Percentiles rank a stretch among this genome's conserved stretches.
These are phyloP conservation scores for Scytalidium sp. DNA, from an alignment of 2,329 filamentous ascomycete species.

Conservation along the genomic window DNA sequence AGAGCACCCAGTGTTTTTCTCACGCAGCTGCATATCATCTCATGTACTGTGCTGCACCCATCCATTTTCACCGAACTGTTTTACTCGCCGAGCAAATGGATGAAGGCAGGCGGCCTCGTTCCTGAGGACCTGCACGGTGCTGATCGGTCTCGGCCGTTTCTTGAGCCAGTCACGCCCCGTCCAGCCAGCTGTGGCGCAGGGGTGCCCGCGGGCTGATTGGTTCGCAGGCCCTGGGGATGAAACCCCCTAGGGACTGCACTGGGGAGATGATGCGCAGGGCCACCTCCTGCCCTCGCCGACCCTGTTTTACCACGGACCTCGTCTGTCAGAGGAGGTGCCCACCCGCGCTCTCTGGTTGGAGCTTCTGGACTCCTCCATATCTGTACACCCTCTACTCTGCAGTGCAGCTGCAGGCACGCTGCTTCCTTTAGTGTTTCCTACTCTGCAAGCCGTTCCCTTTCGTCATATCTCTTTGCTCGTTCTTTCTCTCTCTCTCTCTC, in stretches of 20 bases:
- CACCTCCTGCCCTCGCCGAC: not conserved
- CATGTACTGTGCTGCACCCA: too few relatives aligned
- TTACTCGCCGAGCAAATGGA: too few relatives aligned
- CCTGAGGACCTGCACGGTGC: too few relatives aligned
- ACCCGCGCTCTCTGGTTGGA: not conserved
- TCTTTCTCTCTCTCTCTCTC: constrained; percentile 7
- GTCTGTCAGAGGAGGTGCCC: constrained; percentile 6
- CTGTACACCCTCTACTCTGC: constrained; percentile 23
- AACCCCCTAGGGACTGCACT: not conserved
- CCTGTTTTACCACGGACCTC: constrained; percentile 6
- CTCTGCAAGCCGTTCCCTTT: not conserved
- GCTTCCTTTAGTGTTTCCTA: not conserved
- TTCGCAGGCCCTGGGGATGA: not conserved
- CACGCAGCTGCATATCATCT: too few relatives aligned
- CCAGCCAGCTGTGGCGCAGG: not conserved
- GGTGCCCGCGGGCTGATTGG: not conserved
- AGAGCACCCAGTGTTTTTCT: too few relatives aligned
- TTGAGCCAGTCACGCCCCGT: not conserved
- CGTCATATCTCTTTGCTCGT: constrained; percentile 1
- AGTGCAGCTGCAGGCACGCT: not conserved
- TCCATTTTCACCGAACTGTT: too few relatives aligned
- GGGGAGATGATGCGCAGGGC: not conserved
- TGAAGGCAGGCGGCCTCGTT: too few relatives aligned
- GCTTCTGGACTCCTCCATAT: not conserved
- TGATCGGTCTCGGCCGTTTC: too few relatives aligned